Evolutionary conservation across 257 asterid genomes (phyloP), one percentile per base, ranked within the genome.

Genomic region (Gentiana dahurica): DNA sequence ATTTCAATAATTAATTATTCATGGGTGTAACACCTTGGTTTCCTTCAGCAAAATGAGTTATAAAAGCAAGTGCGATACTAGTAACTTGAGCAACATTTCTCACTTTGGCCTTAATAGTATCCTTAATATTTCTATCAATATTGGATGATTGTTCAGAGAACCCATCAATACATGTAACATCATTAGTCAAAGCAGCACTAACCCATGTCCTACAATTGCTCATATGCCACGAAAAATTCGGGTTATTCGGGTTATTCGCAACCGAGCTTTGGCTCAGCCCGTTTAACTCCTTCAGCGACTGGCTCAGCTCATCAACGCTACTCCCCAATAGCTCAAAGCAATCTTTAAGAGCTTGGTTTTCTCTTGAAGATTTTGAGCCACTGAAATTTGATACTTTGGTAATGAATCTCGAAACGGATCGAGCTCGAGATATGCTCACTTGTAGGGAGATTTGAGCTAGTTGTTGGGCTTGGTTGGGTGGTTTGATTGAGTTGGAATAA

Each of bases 191-290:
- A 45, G 95, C 97, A 5, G 92, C 73, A 67, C 95, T 89, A 75
- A 83, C 79, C 97, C 97, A 86, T 0, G 97, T 86, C 54, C 73
- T 78, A 9, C 81, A 87, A 59, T 84, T 87, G 61, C 89, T 70
- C 53, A 84, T 74, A 59, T 70, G 95, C 90, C 90, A 77, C 60
- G 47, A 51, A 52, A 81, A 84, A 34, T 77, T 77, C 64, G 62
- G 77, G 24, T 24, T 24, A 24, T 24, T 24, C 24, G 24, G 24
- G 24, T 24, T 24, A 13, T 75, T 72, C 0, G 58, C 49, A 2
- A 41, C 46, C 46, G 46, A 10, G 3, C 59, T 51, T 46, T 58
- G 62, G 0, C 65, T 70, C 63, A 73, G 44, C 24, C 62, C 52
- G 0, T 58, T 84, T 37, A 87, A 77, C 57, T 87, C 95, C 57